These are phyloP conservation scores for Malassezia psittaci DNA, from an alignment of 1,284 basidiomycete genomes.

Conservation along the genomic window DNA sequence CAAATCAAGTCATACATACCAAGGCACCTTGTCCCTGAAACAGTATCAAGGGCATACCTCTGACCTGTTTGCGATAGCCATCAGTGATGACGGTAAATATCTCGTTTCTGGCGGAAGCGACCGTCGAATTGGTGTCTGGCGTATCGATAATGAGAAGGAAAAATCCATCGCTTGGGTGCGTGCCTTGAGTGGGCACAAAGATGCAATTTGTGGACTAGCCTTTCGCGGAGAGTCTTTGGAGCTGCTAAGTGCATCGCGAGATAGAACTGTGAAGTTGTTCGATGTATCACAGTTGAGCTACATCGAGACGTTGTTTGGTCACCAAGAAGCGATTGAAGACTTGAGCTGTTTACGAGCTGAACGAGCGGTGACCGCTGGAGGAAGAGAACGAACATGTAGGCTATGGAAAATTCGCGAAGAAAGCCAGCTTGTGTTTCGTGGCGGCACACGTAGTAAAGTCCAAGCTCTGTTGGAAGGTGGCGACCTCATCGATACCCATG, in stretches of 20 bases:
- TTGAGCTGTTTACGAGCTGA: conserved; percentile 74
- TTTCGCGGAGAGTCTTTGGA: conserved; percentile 70
- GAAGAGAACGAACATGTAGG: conserved; percentile 77
- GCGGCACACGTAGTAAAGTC: conserved; percentile 61
- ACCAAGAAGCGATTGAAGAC: conserved; percentile 75
- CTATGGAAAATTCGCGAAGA: conserved; percentile 98
- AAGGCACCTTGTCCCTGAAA: conserved; percentile 31
- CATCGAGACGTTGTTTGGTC: conserved; percentile 92
- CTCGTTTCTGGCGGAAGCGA: conserved; percentile 81
- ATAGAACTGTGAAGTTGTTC: conserved; percentile 83
- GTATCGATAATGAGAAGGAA: not conserved
- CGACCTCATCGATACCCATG: conserved; percentile 52
- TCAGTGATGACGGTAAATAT: conserved; percentile 73
- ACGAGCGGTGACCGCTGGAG: conserved; percentile 74
- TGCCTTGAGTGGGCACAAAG: conserved; percentile 53
- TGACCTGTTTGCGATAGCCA: conserved; percentile 68
- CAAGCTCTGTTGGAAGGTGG: conserved; percentile 72
- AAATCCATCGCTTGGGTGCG: conserved; percentile 56
- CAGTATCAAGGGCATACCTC: conserved; percentile 65
- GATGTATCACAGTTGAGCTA: conserved; percentile 77
- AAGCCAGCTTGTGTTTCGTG: conserved; percentile 87
- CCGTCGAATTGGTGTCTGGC: conserved; percentile 50
- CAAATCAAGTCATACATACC: not conserved
- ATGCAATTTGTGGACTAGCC: conserved; percentile 56
- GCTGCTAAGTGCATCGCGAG: conserved; percentile 70